Percentiles rank a stretch among this genome's conserved stretches.
phyloP scores from a whole-genome alignment of 441 rosid species.

The Euphorbia celastroides region DNA sequence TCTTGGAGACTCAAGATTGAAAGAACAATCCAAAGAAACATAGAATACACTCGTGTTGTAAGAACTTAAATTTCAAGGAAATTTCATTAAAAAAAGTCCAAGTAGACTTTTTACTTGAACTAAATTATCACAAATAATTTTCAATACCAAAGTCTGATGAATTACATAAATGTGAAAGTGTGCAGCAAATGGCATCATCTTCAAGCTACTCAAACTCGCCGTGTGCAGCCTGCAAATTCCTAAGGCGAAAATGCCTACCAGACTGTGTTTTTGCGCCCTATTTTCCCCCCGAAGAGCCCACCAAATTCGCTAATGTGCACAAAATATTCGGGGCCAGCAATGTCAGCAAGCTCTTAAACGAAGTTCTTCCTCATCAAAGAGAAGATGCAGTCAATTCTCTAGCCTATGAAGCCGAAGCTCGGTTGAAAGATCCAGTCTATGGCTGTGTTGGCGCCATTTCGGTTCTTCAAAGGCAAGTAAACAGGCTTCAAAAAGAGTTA shows the following conservation, averaged over 20 bases:
- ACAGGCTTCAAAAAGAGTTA: slow-evolving; percentile 83
- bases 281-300: slow-evolving; percentile 98
- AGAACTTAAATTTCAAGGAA: too few relatives aligned
- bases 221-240: slow-evolving; percentile 95
- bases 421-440: slow-evolving; percentile 83
- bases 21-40: too few relatives aligned
- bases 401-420: slow-evolving; percentile 92
- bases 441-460: slow-evolving; percentile 92
- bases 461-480: slow-evolving; percentile 80
- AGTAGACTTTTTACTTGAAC: too few relatives aligned
- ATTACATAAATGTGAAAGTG: too few relatives aligned
- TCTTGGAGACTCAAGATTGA: too few relatives aligned
- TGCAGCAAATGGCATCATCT: slow-evolving; percentile 41
- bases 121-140: too few relatives aligned
- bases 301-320: slow-evolving; percentile 88
- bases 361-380: slow-evolving; percentile 84
- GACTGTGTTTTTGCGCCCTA: slow-evolving; percentile 91
- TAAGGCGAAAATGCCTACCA: slow-evolving; percentile 88
- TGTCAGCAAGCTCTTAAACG: slow-evolving; percentile 77
- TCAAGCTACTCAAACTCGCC: slow-evolving; percentile 86
- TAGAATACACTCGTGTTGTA: too few relatives aligned
- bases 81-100: too few relatives aligned
- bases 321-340: slow-evolving; percentile 96
- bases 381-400: slow-evolving; percentile 94
- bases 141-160: too few relatives aligned